Base-by-base conservation (phyloP, 2,329 filamentous ascomycete genomes). In the Anthostomella pinea region DNA sequence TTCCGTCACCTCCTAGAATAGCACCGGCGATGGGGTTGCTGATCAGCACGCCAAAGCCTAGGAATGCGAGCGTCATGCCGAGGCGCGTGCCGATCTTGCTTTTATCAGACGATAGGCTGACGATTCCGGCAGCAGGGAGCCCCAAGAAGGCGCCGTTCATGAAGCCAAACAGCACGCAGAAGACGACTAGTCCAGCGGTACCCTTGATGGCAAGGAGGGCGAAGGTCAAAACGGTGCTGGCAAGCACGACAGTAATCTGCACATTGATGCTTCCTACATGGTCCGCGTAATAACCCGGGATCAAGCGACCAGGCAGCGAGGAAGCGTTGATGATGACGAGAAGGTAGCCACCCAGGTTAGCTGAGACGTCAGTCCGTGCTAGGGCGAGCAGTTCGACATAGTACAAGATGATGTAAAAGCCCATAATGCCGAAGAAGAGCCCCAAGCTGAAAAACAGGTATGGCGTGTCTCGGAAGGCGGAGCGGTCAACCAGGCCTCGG, bases 11-110 rank as follows among this genome's bases (percentile, higher is more conserved):
- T 2, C 42, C 38, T 14, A 50, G 18, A 15, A 50, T 48, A 17
- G 45, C 45, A 5, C 47, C 42, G 4, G 42, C 47, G 8, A 48
- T 45, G 16, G 47, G 47, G n/a, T 48, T 41, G 19, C 45, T 45
- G 15, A 46, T 29, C 4, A 48, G 45, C 16, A 43, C 26, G 2
- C 45, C 47, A 27, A 46, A 27, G 5, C 47, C 45, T 8, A 49
- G 31, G 21, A 45, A 42, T 6, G 44, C 13, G 14, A 51, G 28
- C 2, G 43, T 43, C 43, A 51, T 46, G 1, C 41, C 48, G 20
- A 51, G 32, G 8, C 45, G 36, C 9, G 43, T 47, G 10, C 45
- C 48, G 8, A 51, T 49, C 35, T 45, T 48, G 27, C 33, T 42
- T 11, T 38, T 43, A 13, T 46, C 45, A 9, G 25, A n/a, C 1